A percentile compares a stretch with the other conserved stretches of the same genome.
These are phyloP conservation scores for Smittium culicis DNA, from an alignment of 371 early-diverging fungal genomes.

Conservation along the genomic window DNA sequence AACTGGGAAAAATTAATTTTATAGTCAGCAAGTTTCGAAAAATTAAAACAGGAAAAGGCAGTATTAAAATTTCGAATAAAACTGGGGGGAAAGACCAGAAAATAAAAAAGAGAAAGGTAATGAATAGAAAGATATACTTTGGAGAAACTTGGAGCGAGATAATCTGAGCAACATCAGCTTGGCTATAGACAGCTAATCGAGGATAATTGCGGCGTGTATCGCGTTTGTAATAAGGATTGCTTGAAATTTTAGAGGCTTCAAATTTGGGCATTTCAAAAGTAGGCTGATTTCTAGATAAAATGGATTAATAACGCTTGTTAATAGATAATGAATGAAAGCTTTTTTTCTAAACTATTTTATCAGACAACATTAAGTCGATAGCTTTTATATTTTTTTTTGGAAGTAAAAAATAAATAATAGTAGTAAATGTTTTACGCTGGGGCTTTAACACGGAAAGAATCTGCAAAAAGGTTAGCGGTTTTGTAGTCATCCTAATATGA, in stretches of 20 bases:
- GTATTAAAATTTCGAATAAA: no score
- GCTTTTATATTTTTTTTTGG: constrained; percentile 1
- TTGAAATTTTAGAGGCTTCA: constrained; percentile 45
- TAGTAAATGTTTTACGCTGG: background rate
- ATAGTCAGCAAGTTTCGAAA: no score
- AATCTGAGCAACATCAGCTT: constrained; percentile 50
- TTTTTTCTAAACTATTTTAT: constrained; percentile 7
- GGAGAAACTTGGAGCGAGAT: background rate
- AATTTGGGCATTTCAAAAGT: constrained; percentile 21
- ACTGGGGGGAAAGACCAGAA: no score
- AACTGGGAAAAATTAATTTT: no score
- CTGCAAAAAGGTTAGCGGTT: no score
- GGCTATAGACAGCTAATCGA: constrained; percentile 65
- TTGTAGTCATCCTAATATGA: no score
- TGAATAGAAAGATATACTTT: background rate
- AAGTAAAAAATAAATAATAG: background rate
- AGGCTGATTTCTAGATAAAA: constrained; percentile 22
- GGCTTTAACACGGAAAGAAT: no score
- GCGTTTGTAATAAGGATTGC: constrained; percentile 80
- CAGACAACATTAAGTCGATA: constrained; percentile 29
- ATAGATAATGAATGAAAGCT: background rate
- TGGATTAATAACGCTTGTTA: background rate
- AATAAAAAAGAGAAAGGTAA: no score
- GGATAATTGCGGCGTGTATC: constrained; percentile 86
- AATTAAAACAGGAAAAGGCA: no score